Evolutionary conservation across 1,284 basidiomycete species (phyloP), one percentile per base, ranked within the genome.

Genomic region (Vanrija sp.): DNA sequence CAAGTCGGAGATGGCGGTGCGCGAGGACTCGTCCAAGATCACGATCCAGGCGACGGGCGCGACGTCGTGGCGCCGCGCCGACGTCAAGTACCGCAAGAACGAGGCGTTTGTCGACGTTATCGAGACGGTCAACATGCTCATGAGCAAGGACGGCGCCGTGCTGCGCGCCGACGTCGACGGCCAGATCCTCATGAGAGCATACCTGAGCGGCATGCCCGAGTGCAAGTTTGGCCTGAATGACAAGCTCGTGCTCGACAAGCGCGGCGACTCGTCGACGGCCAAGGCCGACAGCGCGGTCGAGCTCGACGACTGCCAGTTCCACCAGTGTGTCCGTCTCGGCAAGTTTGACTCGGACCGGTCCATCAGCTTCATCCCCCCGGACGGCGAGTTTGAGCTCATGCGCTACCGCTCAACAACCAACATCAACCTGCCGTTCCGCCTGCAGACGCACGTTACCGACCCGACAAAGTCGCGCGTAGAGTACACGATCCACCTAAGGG

Each of bases 321-420:
- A 99, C 67, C 96, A 98, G 75, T 99, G 96, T 75, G 96, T 98
- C 39, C 85, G 91, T 55, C 78, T 98, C 39, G 87, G 88, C 62
- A 93, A 94, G 75, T 98, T 97, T 73, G 94, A 98, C 71, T 85
- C 88, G 15, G 88, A 86, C 59, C 82, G 95, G 41, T 91, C 88
- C 4, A 98, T 98, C 77, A 90, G 87, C 65, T 98, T 98, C 74
- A 87, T 98, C 45, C 96, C 96, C 1, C 96, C 96, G 1, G 96
- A 99, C 69, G 96, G 96, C 39, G 96, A 98, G 73, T 99, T 98
- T 68, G 96, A 98, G 75, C 80, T 99, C 39, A 98, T 99, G 96
- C 83, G 85, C 64, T 99, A 99, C 71, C 89, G 96, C 20, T 87
- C 91, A 10, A 98, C 95, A 0, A 85, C 88, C 16, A 97, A 98